phyloP scores from a whole-genome alignment of 768 basidiomycete genomes.

The Clathrus columnatus region DNA sequence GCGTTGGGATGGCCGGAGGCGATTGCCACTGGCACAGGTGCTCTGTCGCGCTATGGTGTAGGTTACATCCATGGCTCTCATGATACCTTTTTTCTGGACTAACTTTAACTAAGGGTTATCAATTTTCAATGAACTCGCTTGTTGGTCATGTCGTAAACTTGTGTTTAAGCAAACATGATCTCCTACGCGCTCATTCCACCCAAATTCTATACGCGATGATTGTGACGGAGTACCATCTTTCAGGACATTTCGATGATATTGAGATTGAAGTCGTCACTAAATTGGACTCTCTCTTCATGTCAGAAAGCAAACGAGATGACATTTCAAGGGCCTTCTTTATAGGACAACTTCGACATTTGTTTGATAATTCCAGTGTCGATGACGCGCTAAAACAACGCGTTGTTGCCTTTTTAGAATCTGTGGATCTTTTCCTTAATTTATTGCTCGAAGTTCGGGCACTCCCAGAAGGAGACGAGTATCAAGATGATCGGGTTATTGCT shows the following conservation, averaged over 20 bases:
- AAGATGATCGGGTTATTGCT: slow-evolving; percentile 90
- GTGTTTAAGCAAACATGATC: slow-evolving; percentile 92
- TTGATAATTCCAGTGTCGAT: slow-evolving; percentile 76
- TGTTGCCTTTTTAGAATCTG: slow-evolving; percentile 74
- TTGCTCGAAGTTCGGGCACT: slow-evolving; percentile 79
- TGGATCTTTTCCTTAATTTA: slow-evolving; percentile 88
- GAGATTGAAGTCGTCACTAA: slow-evolving; percentile 89
- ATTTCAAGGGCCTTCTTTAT: slow-evolving; percentile 92
- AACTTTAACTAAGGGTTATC: slow-evolving; percentile 55
- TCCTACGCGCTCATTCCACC: slow-evolving; percentile 81
- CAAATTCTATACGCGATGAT: slow-evolving; percentile 95
- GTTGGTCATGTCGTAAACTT: slow-evolving; percentile 87
- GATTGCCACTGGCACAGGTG: slow-evolving; percentile 38
- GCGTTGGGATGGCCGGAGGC: slow-evolving; percentile 72
- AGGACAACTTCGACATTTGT: slow-evolving; percentile 79
- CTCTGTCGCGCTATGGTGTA: slow-evolving; percentile 62
- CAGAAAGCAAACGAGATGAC: slow-evolving; percentile 83
- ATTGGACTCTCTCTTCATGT: slow-evolving; percentile 88
- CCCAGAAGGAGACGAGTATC: slow-evolving; percentile 88
- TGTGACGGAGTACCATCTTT: slow-evolving; percentile 79
- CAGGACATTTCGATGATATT: slow-evolving; percentile 78
- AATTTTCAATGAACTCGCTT: slow-evolving; percentile 70
- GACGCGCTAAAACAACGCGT: slow-evolving; percentile 71
- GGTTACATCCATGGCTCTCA: slow-evolving; percentile 21
- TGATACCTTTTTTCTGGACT: slow-evolving; percentile 9